Percentiles rank a stretch among this genome's conserved stretches.
phyloP scores from a whole-genome alignment of 345 rosid species.

The Nasturtium officinale region DNA sequence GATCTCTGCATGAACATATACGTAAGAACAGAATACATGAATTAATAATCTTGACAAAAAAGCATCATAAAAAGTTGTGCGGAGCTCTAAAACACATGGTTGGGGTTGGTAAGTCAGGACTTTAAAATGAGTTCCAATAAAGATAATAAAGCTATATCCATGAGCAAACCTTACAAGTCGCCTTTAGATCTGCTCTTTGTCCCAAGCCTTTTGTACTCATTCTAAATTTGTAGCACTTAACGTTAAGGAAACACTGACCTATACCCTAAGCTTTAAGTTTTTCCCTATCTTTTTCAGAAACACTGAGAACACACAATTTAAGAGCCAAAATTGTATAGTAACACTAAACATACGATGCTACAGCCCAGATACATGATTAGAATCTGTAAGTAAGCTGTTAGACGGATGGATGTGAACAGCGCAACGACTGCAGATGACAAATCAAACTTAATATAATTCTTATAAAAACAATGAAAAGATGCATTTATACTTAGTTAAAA shows the following conservation, averaged over 20 bases:
- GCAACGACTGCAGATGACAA: constrained; percentile 10
- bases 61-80: constrained; percentile 48
- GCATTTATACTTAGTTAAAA: constrained; percentile 16
- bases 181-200: constrained; percentile 48
- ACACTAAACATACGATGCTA: constrained; percentile 30
- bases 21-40: constrained; percentile 43
- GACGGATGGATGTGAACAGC: constrained; percentile 30
- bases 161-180: constrained; percentile 38
- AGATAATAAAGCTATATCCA: constrained; percentile 38
- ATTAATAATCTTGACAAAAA: constrained; percentile 38
- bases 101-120: constrained; percentile 51
- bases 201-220: constrained; percentile 37
- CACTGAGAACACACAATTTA: not conserved
- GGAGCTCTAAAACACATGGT: constrained; percentile 45
- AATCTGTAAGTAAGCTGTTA: constrained; percentile 12
- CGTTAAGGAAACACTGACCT: constrained; percentile 25
- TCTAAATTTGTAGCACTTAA: constrained; percentile 33
- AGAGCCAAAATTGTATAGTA: not conserved
- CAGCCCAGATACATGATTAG: constrained; percentile 19
- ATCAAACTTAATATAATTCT: constrained; percentile 8
- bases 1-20: constrained; percentile 50
- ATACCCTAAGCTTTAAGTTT: constrained; percentile 16
- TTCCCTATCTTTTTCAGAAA: constrained; percentile 29
- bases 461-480: not conserved
- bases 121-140: constrained; percentile 43